Base-by-base conservation (phyloP, 306 rosid genomes). In the Geum urbanum region DNA sequence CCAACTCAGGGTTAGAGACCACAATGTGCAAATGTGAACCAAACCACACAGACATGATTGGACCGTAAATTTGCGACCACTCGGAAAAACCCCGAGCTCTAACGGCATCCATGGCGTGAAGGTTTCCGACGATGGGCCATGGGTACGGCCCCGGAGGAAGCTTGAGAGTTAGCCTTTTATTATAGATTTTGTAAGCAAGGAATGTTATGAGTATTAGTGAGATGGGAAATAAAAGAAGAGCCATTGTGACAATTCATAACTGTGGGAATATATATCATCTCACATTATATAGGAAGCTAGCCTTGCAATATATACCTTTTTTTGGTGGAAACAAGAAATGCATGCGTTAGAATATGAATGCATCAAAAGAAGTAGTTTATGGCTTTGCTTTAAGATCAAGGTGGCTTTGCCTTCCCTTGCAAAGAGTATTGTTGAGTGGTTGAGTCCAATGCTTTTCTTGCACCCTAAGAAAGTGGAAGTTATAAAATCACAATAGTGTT, bases 21-120 rank as follows among this genome's bases (percentile, higher is more conserved):
- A 92, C 53, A 7, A 88, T 83, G 65, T 90, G 84, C 8, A 92
- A 24, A 0, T 82, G 81, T 4, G 98, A 82, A 0, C 96, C 98
- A 9, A 88, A 86, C 98, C 98, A 92, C 0, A 90, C 97, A 14
- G 98, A 92, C 47, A 92, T 86, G 53, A 92, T 84, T 0, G 98
- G 97, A 0, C 98, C 98, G 3, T 85, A 92, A 1, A 81, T 59
- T 18, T 85, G 85, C 0, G 98, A 86, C 98, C 95, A 88, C 66
- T 92, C 91, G 0, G 85, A 81, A 32, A 80, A 92, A 77, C 97
- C 88, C 7, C 92, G 86, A 86, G 86, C 86, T 39, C 89, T 70
- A 16, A 90, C 90, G 0, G 94, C 96, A n/a, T 84, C 86, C 3
- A 90, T 71, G 81, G 85, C 86, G 75, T 85, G 79, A 32, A 92